Base-by-base conservation (phyloP, 2,329 filamentous ascomycete species). In the Exophiala calicioides region DNA sequence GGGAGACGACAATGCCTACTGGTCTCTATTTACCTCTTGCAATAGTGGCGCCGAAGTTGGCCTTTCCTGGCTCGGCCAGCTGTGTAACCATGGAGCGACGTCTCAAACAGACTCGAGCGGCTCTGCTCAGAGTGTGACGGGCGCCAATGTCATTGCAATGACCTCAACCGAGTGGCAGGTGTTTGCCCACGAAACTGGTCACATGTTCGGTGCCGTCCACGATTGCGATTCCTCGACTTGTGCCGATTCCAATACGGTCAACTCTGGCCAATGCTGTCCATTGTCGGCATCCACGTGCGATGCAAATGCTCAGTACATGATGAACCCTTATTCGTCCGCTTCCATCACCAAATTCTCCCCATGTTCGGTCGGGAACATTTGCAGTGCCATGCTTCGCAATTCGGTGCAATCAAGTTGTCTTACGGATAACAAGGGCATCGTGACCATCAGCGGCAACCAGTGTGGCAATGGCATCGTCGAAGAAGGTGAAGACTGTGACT, bases 401-500 rank as follows among this genome's bases (percentile, higher is more conserved):
- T 86, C 83, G 52, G 85, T 95, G 65, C 85, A 87, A 53, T 82
- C 82, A 0, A 69, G 64, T 19, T 98, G 93, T 66, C 73, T 98
- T 32, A 84, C 82, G n/a, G 84, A 88, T 66, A 98, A 98, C 73
- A 82, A 80, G 58, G 84, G 87, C 55, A 82, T 98, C 35, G 78
- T 80, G 23, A 93, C 86, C 20, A 88, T 95, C 58, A 85, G 83
- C 0, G 88, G 86, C 44, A 85, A 85, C 58, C 84, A 90, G 63
- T 98, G 93, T 68, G 93, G 93, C 47, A 98, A 98, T 68, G 93
- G 93, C 43, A 97, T 98, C 56, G 93, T 98, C 39, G 93, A 97
- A 69, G 74, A 79, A 13, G 93, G 89, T 54, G 93, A 98, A 69
- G 86, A 98, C 42, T 98, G 93, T 68, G 93, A 98, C 68, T 98